Evolutionary conservation across 306 rosid species (phyloP).

Genomic region (Hippophae gyantsensis): DNA sequence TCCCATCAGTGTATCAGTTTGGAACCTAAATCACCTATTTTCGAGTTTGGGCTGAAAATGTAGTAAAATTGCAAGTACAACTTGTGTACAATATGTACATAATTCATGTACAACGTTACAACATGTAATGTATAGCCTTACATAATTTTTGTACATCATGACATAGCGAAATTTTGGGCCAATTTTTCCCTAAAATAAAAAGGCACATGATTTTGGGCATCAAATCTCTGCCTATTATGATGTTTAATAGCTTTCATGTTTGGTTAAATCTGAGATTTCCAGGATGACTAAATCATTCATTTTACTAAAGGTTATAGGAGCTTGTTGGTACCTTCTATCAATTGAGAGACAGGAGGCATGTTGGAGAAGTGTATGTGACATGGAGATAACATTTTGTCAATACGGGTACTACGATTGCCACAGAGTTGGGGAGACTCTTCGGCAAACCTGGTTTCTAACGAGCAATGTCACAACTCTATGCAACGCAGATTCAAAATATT

Average conservation of each 20-base stretch:
- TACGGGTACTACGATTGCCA: slow-evolving; percentile 34
- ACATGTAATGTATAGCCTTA: too few relatives aligned
- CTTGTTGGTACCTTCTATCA: slow-evolving; percentile 42
- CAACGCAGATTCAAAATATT: slow-evolving; percentile 27
- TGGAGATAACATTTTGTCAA: slow-evolving; percentile 24
- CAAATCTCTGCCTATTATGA: not conserved
- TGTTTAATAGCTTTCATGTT: not conserved
- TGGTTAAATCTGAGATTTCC: not conserved
- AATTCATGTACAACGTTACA: too few relatives aligned
- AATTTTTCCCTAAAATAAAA: too few relatives aligned
- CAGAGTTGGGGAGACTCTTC: slow-evolving; percentile 19
- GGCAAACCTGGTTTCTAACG: slow-evolving; percentile 35
- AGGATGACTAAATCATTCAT: not conserved
- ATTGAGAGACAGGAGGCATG: slow-evolving; percentile 50
- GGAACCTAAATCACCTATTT: too few relatives aligned
- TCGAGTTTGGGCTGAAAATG: too few relatives aligned
- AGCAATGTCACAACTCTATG: slow-evolving; percentile 44
- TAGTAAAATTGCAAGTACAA: too few relatives aligned
- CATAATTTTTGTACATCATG: too few relatives aligned
- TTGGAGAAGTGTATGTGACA: slow-evolving; percentile 46
- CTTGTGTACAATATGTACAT: too few relatives aligned
- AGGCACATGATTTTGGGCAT: too few relatives aligned
- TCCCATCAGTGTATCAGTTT: too few relatives aligned
- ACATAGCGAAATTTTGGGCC: too few relatives aligned
- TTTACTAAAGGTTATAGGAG: slow-evolving; percentile 38